Evolutionary conservation across 176 grass and related monocot species (phyloP), one percentile per base, ranked within the genome.

Genomic region (Pharus latifolius): DNA sequence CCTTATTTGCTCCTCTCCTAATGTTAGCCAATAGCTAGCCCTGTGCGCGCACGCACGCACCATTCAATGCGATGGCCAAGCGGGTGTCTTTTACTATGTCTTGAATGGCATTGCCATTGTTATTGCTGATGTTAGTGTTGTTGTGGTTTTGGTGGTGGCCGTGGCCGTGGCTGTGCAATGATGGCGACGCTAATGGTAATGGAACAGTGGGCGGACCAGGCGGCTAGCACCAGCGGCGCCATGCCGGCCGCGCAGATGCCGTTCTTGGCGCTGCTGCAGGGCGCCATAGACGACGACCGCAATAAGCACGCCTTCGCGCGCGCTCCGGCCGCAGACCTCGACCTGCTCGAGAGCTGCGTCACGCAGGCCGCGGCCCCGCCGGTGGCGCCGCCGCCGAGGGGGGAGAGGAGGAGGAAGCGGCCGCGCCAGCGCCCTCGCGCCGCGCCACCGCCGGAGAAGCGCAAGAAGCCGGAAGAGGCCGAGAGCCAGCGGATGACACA

Each of bases 401-500:
- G 68, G 18, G 65, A 76, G 61, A 46, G 72, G 57, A 25, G 68
- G n/a, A 73, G 58, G 60, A 94, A 85, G 57, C 76, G 87, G 49
- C 81, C 81, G 46, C 48, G 87, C 15, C 22, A 67, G 45, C 79
- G 76, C 2, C 23, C 61, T 28, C 64, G 76, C 15, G 33, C 75
- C 38, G 47, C 60, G 30, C 30, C 67, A 24, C 43, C 49, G 58
- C 48, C 41, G 60, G 71, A 69, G 73, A 68, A 87, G 54, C 60
- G 82, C 14, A 94, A 86, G 84, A 94, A 88, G 72, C 63, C 82
- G 1, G 82, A 84, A 85, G 89, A 91, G 80, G 79, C 82, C 20
- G 96, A 99, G 87, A 91, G 51, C 77, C 96, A 99, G 75, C 85
- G 96, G 66, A 94, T 90, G 81, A 86, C 96, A 3, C 96, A 99